Conservation (phyloP, 2,329 filamentous ascomycete genomes). For the Colletotrichum liriopes region DNA sequence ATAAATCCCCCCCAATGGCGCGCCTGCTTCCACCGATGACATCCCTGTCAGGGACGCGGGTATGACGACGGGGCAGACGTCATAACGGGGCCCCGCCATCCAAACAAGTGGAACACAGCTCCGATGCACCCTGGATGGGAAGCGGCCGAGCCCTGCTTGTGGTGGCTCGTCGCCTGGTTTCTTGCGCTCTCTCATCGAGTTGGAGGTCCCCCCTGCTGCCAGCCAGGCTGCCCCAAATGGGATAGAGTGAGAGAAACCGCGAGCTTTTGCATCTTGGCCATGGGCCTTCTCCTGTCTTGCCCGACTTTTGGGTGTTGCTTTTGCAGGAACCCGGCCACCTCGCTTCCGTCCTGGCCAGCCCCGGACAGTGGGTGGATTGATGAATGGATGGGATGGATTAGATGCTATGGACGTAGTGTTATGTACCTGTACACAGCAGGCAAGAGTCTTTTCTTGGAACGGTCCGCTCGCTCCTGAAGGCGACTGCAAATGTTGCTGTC, state of each 20-base stretch:
- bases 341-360: background rate
- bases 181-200: too few species aligned
- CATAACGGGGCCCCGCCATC: slow-evolving; percentile 38
- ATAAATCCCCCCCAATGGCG: slow-evolving; percentile 23
- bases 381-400: background rate
- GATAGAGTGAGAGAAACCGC: background rate
- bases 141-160: slow-evolving; percentile 7
- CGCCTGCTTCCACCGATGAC: background rate
- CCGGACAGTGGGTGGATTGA: background rate
- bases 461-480: background rate
- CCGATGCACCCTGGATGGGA: background rate
- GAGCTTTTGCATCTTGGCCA: background rate
- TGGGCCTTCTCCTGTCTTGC: background rate
- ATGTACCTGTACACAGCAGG: background rate
- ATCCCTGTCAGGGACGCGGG: slow-evolving; percentile 29
- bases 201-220: too few species aligned
- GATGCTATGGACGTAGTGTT: too few species aligned
- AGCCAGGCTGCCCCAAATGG: background rate
- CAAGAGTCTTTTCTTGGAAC: background rate
- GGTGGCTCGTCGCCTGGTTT: background rate
- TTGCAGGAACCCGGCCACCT: background rate
- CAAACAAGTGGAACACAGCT: slow-evolving; percentile 32
- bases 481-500: background rate
- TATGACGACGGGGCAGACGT: slow-evolving; percentile 38
- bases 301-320: background rate